These are phyloP conservation scores for Lepidium aucheri DNA, from an alignment of 345 rosid species.

Conservation along the genomic window DNA sequence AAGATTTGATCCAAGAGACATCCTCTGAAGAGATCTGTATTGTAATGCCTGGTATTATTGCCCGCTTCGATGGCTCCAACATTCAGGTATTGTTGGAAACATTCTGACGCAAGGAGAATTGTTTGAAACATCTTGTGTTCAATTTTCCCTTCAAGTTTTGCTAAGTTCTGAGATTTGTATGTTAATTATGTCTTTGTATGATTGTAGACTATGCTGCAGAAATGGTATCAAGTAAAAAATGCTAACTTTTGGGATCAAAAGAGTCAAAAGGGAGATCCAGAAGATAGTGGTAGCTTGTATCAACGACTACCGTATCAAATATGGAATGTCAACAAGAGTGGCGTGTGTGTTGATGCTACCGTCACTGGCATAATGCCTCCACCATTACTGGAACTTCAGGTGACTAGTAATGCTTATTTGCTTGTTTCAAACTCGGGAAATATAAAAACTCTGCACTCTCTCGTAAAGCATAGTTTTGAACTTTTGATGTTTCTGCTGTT, in stretches of 20 bases:
- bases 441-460: not conserved
- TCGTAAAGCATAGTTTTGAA: not conserved
- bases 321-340: conserved; percentile 85
- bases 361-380: conserved; percentile 92
- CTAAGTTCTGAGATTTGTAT: not conserved
- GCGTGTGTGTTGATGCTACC: conserved; percentile 75
- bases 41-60: conserved; percentile 68
- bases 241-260: conserved; percentile 75
- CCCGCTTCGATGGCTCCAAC: conserved; percentile 78
- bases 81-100: conserved; percentile 40
- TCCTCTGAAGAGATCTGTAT: conserved; percentile 64
- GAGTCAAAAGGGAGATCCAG: conserved; percentile 31
- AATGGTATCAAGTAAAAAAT: conserved; percentile 51
- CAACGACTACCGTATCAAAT: conserved; percentile 65
- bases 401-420: conserved; percentile 18
- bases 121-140: not conserved
- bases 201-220: conserved; percentile 58
- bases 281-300: conserved; percentile 35
- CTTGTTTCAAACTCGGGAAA: not conserved
- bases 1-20: conserved; percentile 50
- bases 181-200: not conserved
- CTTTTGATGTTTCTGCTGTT: not conserved
- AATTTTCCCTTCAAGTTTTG: not conserved
- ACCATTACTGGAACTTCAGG: conserved; percentile 87
- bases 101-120: not conserved